Evolutionary conservation across 1,284 basidiomycete species (phyloP), one percentile per base, ranked within the genome.

Genomic region (Ceratorhiza oryzae-sativae): DNA sequence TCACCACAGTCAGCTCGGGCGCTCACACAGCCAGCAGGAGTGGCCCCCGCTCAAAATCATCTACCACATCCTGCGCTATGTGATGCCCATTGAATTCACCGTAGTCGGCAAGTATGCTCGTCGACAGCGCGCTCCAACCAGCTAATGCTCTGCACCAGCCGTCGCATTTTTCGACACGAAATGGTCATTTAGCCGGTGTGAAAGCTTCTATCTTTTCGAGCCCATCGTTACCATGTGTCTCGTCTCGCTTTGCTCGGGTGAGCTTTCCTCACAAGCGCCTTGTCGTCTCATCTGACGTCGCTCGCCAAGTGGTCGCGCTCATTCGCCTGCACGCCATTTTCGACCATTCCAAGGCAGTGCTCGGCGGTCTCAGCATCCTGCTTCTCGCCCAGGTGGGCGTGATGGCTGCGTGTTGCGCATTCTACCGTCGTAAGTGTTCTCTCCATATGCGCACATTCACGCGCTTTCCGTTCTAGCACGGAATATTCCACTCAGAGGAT

Each of bases 91-190:
- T 0, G 91, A 93, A 79, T 93, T 92, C 77, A 84, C 88, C 46
- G 82, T 90, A 71, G 88, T 91, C 76, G 91, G 90, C 90, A 51
- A 71, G 88, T 59, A 20, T 36, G 72, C 39, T 45, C 15, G 23
- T 32, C n/a, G 49, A 59, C 72, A 34, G 34, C 71, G 39, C 72
- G 4, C 48, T 71, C 74, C 63, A 77, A 23, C 72, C 65, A 70
- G 60, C 18, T 20, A 45, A 34, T 51, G 48, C 45, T 30, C 34
- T 20, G 36, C 36, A 6, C 1, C 74, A 91, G 90, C 89, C 25
- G 90, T 91, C 59, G 89, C 90, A 60, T 93, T 93, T 82, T 93
- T 93, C 77, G 89, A 91, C 75, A 91, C 90, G 4, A 85, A 86
- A 55, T 90, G 86, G 81, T 79, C 83, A 0, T 85, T 84, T 73